Evolutionary conservation across 148 eudicot species (phyloP), one percentile per base, ranked within the genome.

Genomic region (Diospyros lotus): DNA sequence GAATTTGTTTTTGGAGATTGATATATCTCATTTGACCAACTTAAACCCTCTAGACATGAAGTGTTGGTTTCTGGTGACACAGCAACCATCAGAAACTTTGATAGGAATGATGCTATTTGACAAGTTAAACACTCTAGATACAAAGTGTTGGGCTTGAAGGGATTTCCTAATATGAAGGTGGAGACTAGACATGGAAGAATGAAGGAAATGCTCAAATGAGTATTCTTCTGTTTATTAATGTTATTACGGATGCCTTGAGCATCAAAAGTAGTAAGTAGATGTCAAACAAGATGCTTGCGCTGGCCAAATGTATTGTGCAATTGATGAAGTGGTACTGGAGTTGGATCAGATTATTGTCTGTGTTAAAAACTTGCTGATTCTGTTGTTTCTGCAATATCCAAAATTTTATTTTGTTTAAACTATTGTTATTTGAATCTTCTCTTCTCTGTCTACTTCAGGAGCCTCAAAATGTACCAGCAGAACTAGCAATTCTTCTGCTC

Each of bases 381-480:
- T 12, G 17, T 64, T 64, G 68, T 64, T 61, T 64, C 18, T 56
- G 48, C 68, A 64, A 64, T 40, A 63, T 4, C 4, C 18, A 42
- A 46, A 41, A n/a, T 12, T 17, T 45, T 38, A 17, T 56, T 28
- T 28, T 28, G 28, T 28, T 28, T 28, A 28, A 28, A 28, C 28
- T 58, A 55, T 63, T 11, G 52, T 4, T 4, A 3, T 9, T 43
- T 48, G 46, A 9, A 18, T 58, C 66, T 72, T 41, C 39, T 2
- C 28, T 28, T 58, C 5, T 69, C n/a, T 76, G 5, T 66, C 69
- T 75, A 76, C 72, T 75, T 75, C 84, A 82, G 91, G 85, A 52
- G 80, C 76, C 72, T 83, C 89, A 18, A 89, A 80, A 80, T 43
- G 41, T 79, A 50, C 70, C 76, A 81, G 89, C 72, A 84, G 81